A percentile compares a stretch with the other conserved stretches of the same genome.
Evolutionary conservation across 148 eudicot genomes (phyloP).

Genomic region (Linanthus parryae): DNA sequence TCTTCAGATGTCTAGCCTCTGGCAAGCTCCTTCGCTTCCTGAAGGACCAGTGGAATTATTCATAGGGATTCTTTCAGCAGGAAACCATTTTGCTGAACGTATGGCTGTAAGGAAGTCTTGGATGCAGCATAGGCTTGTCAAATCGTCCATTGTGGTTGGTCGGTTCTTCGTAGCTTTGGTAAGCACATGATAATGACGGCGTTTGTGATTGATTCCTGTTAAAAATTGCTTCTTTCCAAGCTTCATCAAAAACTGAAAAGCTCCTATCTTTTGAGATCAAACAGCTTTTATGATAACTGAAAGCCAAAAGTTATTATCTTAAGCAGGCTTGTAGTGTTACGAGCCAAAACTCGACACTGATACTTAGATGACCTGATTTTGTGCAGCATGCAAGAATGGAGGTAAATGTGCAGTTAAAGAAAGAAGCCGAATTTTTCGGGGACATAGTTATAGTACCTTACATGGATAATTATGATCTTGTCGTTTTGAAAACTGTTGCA

Average conservation of each 20-base stretch:
- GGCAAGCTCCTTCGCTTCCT: conserved; percentile 72
- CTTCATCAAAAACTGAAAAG: neutral
- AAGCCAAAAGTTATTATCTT: no score
- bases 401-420: conserved; percentile 68
- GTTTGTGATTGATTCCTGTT: neutral
- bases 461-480: conserved; percentile 89
- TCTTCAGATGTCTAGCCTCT: conserved; percentile 60
- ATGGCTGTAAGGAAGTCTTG: conserved; percentile 95
- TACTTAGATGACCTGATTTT: no score
- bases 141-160: conserved; percentile 63
- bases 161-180: conserved; percentile 95
- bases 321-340: no score
- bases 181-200: conserved; percentile 9
- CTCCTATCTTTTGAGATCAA: no score
- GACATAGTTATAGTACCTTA: conserved; percentile 87
- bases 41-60: conserved; percentile 62
- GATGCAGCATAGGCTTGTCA: conserved; percentile 82
- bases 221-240: neutral
- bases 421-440: conserved; percentile 79
- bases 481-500: conserved; percentile 86
- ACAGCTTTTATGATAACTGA: no score
- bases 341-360: no score
- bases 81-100: conserved; percentile 89
- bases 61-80: conserved; percentile 84
- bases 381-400: conserved; percentile 67